Conservation (phyloP, 805 yeast species). For the Saturnispora diversa region DNA sequence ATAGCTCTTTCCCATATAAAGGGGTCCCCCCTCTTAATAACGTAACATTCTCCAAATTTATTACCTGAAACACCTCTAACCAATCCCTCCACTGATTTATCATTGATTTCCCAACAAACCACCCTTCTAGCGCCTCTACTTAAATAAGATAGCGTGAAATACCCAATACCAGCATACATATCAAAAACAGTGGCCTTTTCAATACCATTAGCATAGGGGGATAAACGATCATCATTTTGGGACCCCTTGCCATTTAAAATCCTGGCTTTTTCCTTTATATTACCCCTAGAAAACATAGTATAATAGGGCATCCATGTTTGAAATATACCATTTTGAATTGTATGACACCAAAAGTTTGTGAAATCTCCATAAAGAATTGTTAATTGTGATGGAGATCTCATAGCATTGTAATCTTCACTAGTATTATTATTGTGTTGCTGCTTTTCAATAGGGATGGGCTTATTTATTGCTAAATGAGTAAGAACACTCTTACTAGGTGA, state of each 20-base stretch:
- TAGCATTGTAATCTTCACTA: constrained; percentile 17
- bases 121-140: constrained; percentile 43
- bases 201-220: constrained; percentile 19
- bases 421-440: background rate
- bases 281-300: constrained; percentile 86
- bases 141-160: constrained; percentile 65
- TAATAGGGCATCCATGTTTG: constrained; percentile 81
- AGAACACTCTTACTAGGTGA: constrained; percentile 9
- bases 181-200: constrained; percentile 47
- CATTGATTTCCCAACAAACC: constrained; percentile 77
- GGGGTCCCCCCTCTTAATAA: constrained; percentile 26
- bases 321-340: constrained; percentile 61
- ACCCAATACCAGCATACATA: constrained; percentile 80
- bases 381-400: constrained; percentile 55
- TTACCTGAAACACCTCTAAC: constrained; percentile 45
- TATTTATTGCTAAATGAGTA: constrained; percentile 63
- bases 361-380: constrained; percentile 58
- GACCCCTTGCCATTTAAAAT: constrained; percentile 33
- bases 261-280: constrained; percentile 71
- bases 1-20: constrained; percentile 20
- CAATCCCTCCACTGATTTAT: constrained; percentile 76
- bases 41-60: constrained; percentile 24
- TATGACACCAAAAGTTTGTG: constrained; percentile 72
- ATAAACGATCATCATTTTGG: background rate
- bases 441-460: constrained; percentile 43